Conservation (phyloP, 1,139 yeast species). For the Candida labiduridarum region DNA sequence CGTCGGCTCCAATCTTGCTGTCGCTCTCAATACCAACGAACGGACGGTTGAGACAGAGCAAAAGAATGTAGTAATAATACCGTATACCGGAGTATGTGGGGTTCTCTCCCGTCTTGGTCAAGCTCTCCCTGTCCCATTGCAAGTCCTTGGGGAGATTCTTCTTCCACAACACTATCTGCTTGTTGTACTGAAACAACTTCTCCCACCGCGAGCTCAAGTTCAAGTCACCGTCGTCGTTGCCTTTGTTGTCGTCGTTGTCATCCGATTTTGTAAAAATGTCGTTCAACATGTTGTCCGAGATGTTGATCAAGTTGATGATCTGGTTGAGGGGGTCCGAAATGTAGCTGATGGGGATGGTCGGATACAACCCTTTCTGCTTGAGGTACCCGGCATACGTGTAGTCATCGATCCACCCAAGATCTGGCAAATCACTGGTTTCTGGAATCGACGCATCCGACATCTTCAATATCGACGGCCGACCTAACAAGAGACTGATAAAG, state of each 20-base stretch:
- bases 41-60: constrained; percentile 61
- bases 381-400: constrained; percentile 36
- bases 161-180: constrained; percentile 55
- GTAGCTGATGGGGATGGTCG: constrained; percentile 21
- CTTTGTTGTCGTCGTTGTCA: constrained; percentile 25
- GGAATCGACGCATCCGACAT: constrained; percentile 62
- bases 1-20: constrained; percentile 12
- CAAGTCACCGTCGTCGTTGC: constrained; percentile 37
- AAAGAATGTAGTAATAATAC: constrained; percentile 59
- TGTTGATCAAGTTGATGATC: constrained; percentile 50
- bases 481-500: constrained; percentile 58
- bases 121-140: constrained; percentile 49
- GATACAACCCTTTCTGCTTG: constrained; percentile 16
- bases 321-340: constrained; percentile 51
- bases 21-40: constrained; percentile 42
- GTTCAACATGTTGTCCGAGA: constrained; percentile 56
- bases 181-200: constrained; percentile 45
- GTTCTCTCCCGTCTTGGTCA: constrained; percentile 49
- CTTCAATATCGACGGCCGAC: constrained; percentile 60
- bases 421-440: constrained; percentile 63
- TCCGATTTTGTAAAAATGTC: constrained; percentile 49
- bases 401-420: constrained; percentile 57
- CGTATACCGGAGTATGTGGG: constrained; percentile 54
- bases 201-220: constrained; percentile 39
- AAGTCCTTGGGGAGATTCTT: constrained; percentile 49